phyloP scores from a whole-genome alignment of 1,139 yeast species.

The Suhomyces atakaporum region DNA sequence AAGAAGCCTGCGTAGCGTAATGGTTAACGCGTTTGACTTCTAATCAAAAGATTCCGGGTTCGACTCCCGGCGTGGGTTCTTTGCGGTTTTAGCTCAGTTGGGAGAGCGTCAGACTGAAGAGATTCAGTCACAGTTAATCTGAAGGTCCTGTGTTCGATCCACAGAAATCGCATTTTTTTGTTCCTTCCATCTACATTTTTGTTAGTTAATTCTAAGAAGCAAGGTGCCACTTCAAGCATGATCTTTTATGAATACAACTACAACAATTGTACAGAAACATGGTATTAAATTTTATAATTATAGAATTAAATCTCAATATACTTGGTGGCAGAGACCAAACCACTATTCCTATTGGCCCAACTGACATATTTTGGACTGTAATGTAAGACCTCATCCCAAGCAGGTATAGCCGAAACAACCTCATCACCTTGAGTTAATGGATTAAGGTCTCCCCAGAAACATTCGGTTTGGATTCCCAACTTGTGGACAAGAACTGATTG shows the following conservation, averaged over 20 bases:
- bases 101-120: conserved; percentile 92
- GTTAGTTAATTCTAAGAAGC: not conserved
- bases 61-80: conserved; percentile 22
- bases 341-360: conserved; percentile 67
- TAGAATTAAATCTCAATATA: conserved; percentile 41
- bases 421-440: conserved; percentile 27
- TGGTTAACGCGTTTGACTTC: conserved; percentile 21
- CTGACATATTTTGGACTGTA: conserved; percentile 65
- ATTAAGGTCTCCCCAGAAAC: conserved; percentile 72
- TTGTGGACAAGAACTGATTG: conserved; percentile 29
- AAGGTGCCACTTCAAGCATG: too few relatives aligned
- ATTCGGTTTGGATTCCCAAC: conserved; percentile 59
- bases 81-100: conserved; percentile 70
- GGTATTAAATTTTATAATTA: not conserved
- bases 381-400: conserved; percentile 64
- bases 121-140: conserved; percentile 42
- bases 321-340: conserved; percentile 58
- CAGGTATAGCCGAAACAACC: conserved; percentile 54
- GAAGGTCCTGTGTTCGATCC: conserved; percentile 62
- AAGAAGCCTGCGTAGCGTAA: conserved; percentile 20
- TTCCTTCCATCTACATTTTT: not conserved
- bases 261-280: not conserved
- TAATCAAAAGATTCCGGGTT: conserved; percentile 20
- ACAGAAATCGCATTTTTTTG: conserved; percentile 28
- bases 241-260: not conserved